A percentile compares a stretch with the other conserved stretches of the same genome.
These are phyloP conservation scores for Carex parvula DNA, from an alignment of 176 grass and related monocot species.

Conservation along the genomic window DNA sequence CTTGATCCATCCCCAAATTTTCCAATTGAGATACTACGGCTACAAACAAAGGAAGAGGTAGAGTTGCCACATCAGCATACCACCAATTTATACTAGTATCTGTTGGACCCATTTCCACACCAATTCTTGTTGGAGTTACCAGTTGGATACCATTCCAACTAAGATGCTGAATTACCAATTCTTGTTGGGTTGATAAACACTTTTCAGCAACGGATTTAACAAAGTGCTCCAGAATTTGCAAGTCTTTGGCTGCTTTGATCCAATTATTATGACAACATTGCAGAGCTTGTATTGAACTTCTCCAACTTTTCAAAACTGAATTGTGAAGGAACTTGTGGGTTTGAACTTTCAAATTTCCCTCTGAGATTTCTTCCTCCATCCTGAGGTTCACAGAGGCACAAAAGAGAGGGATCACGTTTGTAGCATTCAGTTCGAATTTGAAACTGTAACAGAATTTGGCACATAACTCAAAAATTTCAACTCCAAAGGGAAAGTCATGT, in stretches of 20 bases:
- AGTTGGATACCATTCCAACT: slow-evolving; percentile 79
- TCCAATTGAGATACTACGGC: slow-evolving; percentile 71
- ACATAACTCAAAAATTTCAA: slow-evolving; percentile 65
- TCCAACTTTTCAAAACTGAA: slow-evolving; percentile 72
- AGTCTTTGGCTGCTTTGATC: slow-evolving; percentile 65
- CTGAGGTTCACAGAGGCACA: slow-evolving; percentile 68
- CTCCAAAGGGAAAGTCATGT: slow-evolving; percentile 57
- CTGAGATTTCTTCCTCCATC: slow-evolving; percentile 80
- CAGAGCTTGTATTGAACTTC: slow-evolving; percentile 69
- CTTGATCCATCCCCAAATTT: slow-evolving; percentile 53
- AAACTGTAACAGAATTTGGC: slow-evolving; percentile 89
- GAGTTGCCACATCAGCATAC: slow-evolving; percentile 77
- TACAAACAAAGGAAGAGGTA: slow-evolving; percentile 67
- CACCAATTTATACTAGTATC: slow-evolving; percentile 69
- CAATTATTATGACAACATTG: slow-evolving; percentile 55
- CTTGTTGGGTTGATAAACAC: slow-evolving; percentile 48
- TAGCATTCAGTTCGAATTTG: slow-evolving; percentile 76
- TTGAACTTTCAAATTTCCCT: slow-evolving; percentile 68
- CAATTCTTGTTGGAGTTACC: slow-evolving; percentile 51
- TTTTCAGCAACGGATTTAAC: slow-evolving; percentile 64
- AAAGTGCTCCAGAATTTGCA: slow-evolving; percentile 64
- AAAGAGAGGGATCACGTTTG: slow-evolving; percentile 65
- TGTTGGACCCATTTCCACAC: slow-evolving; percentile 55
- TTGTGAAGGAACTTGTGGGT: slow-evolving; percentile 69
- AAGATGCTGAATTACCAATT: slow-evolving; percentile 68